Base-by-base conservation (phyloP, 768 basidiomycete species). In the Mycena chlorophos region DNA sequence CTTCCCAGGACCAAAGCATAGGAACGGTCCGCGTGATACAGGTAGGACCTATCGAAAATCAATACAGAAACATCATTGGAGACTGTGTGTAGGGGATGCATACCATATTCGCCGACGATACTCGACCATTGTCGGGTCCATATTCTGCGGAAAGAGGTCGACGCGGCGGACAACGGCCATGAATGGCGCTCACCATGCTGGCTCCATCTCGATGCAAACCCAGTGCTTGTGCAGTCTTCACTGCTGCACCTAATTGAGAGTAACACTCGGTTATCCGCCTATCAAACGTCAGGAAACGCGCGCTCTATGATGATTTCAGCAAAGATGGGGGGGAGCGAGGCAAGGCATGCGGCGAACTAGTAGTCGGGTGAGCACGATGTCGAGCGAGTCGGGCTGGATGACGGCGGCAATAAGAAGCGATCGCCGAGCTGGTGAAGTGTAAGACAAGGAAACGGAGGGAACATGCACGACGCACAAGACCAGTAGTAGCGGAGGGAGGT, bases 1-100 rank as follows among this genome's bases (percentile, higher is more conserved):
- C 94, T 80, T 30, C 94, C 94, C 17, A 96, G 76, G n/a, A 94
- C 87, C 64, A 96, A 78, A 14, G 93, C 92, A 70, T 91, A 94
- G 12, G 93, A 91, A 47, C 92, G 85, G 71, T 97, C 94, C 3
- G 94, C 94, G 67, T 98, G 94, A 67, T 96, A 95, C 1, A 97
- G 73, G 68, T 92, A 91, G 3, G 91, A 88, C 90, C 89, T 88
- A 69, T 66, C 50, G 22, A 61, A 30, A 45, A 31, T 29, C 38
- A 19, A 40, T n/a, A n/a, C 55, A 48, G 23, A 22, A 27, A 37
- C 25, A 37, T 13, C n/a, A 27, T 25, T 40, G 45, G 19, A 26
- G 14, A 38, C 49, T 34, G 17, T n/a, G n/a, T n/a, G n/a, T n/a
- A n/a, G n/a, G n/a, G 5, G 29, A 63, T 66, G 40, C 13, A 58